Evolutionary conservation across 257 asterid genomes (phyloP), one percentile per base, ranked within the genome.

Genomic region (Haberlea rhodopensis): DNA sequence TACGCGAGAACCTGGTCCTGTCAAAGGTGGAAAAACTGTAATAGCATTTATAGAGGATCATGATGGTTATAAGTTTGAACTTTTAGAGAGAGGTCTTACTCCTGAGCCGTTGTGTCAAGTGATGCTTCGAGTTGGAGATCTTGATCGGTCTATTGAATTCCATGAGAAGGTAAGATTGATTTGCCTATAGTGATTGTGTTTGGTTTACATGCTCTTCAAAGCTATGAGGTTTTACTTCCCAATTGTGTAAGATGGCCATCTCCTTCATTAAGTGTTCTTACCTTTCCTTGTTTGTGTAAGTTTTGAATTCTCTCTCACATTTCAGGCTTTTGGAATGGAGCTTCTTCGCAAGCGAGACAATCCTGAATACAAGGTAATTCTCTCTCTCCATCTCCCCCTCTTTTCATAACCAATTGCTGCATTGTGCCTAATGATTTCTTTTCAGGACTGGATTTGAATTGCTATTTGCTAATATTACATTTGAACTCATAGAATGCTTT

Each of bases 111-210:
- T 94, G 55, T 94, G 99, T 65, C 97, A 94, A 83, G 91, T 94
- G 60, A 94, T 94, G 99, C 97, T 94, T 78, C 85, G 99, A 74
- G 99, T 94, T 13, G 99, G 99, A 73, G 92, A 94, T 80, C 90
- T 94, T 65, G 92, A 94, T 57, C 96, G 95, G 9, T 69, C 99
- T 60, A 86, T 94, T 67, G 83, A 79, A 52, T 94, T 94, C 77
- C 88, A 94, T 65, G 94, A 89, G 85, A 85, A 92, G 85, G 99
- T 89, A 67, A 24, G 73, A 10, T 57, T 73, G 55, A 62, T 29
- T 54, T n/a, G 11, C 5, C 9, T 31, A 64, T 40, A 5, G 4
- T 6, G 13, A 49, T 3, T 51, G 57, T 15, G 45, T 45, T 66
- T 23, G 5, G 20, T 16, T 16, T 34, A 52, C 46, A 32, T 51